phyloP scores from a whole-genome alignment of 768 basidiomycete species.

The Clavaria fumosa region DNA sequence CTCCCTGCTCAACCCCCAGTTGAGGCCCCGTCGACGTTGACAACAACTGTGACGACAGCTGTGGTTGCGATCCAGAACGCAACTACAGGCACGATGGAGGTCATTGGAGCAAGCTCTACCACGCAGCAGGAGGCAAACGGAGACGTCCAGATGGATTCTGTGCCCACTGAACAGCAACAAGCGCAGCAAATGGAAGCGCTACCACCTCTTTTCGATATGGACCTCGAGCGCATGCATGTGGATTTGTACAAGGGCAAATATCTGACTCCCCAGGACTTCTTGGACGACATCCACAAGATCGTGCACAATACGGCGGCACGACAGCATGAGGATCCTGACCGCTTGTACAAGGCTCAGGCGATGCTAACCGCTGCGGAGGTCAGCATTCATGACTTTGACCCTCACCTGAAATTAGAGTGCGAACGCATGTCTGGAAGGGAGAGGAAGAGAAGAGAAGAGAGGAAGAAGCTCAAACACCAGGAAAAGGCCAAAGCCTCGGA shows the following conservation, averaged over 20 bases:
- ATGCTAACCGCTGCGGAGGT: conserved; percentile 82
- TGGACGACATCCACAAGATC: conserved; percentile 69
- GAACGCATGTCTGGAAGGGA: conserved; percentile 75
- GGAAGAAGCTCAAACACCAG: conserved; percentile 36
- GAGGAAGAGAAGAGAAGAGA: conserved; percentile 44
- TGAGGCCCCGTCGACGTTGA: no score
- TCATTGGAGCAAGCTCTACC: conserved; percentile 24
- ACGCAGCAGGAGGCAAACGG: conserved; percentile 21
- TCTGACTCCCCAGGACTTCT: conserved; percentile 76
- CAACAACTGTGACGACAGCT: conserved; percentile 13
- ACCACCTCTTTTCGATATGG: conserved; percentile 65
- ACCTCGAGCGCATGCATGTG: conserved; percentile 80
- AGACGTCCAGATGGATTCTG: conserved; percentile 23
- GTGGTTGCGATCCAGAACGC: conserved; percentile 17
- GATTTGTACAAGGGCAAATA: conserved; percentile 78
- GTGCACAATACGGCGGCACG: conserved; percentile 56
- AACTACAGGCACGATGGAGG: conserved; percentile 31
- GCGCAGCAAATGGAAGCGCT: conserved; percentile 25
- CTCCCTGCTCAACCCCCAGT: conserved; percentile 13
- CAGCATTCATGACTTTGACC: conserved; percentile 76
- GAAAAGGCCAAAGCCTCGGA: conserved; percentile 19
- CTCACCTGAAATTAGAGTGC: conserved; percentile 65
- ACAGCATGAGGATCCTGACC: conserved; percentile 49
- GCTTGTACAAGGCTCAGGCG: conserved; percentile 68
- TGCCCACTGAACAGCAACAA: conserved; percentile 16